Evolutionary conservation across 2,329 filamentous ascomycete species (phyloP), one percentile per base, ranked within the genome.

Genomic region (Coniochaeta ligniaria): DNA sequence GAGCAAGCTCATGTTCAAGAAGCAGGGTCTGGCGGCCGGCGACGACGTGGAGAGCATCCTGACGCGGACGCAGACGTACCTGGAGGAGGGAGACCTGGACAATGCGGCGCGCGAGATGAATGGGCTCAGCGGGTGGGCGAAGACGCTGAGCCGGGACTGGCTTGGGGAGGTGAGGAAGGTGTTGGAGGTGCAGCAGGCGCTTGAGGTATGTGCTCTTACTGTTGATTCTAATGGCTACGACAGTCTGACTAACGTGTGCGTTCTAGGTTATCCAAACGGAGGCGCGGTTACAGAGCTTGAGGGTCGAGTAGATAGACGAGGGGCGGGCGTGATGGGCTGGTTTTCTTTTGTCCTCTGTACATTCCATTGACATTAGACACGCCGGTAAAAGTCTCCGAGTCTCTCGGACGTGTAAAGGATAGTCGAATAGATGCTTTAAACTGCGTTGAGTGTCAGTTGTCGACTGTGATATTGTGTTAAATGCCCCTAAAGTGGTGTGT

Each of bases 1-100:
- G 68, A 96, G 91, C 80, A 96, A 96, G 78, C 83, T 98, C 59
- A 86, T 98, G 78, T 98, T 99, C 84, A 92, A 92, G 81, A 98
- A 98, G 83, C 87, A 90, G 70, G 91, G 90, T 11, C 80, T 95
- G 55, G 89, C 92, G 0, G 86, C 86, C 26, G 92, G 94, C 22
- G 83, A 91, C 67, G 94, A 98, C 70, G 94, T 98, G 24, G 95
- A 99, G 81, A 96, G 92, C 70, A 88, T 98, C 62, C 83, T 99
- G 55, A 90, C 91, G 2, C 84, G 95, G 64, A 94, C 95, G 1
- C 93, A 99, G 77, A 92, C 88, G 8, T 83, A 92, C 67, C 83
- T 99, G 22, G 93, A 99, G 77, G 92, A 98, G 77, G 95, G 95
- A 24, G 88, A 97, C 70, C 77, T 99, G 60, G 95, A 99, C 74